Evolutionary conservation across 768 basidiomycete species (phyloP).

Genomic region (Lentinula guzmanii): DNA sequence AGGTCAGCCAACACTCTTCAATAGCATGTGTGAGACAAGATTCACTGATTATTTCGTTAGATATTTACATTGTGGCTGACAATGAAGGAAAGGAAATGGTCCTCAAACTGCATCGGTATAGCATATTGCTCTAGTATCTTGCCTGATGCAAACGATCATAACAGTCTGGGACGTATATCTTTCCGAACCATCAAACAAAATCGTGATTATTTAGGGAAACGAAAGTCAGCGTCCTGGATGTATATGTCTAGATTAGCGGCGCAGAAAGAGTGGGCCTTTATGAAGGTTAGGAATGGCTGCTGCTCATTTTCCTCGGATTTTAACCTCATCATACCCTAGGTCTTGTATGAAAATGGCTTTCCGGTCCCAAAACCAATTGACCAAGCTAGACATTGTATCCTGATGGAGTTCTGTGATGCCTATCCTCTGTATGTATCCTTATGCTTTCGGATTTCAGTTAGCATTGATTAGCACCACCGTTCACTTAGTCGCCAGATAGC

Average conservation of each 20-base stretch:
- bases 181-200: conserved; percentile 97
- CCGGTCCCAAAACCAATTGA: conserved; percentile 93
- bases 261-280: conserved; percentile 97
- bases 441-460: background rate
- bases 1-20: conserved; percentile 40
- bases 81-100: conserved; percentile 81
- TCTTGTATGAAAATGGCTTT: conserved; percentile 86
- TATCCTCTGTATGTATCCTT: conserved; percentile 76
- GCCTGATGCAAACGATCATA: conserved; percentile 2
- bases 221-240: conserved; percentile 98
- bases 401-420: conserved; percentile 95
- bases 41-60: conserved; percentile 27
- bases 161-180: conserved; percentile 91
- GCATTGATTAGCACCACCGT: background rate
- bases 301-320: background rate
- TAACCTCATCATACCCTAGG: conserved; percentile 37
- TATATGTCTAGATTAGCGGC: conserved; percentile 96
- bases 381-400: conserved; percentile 88
- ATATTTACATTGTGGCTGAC: conserved; percentile 89
- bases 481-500: conserved; percentile 75
- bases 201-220: conserved; percentile 92
- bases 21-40: background rate
- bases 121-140: background rate
- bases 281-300: conserved; percentile 61
- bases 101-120: conserved; percentile 88